These are phyloP conservation scores for Friedmanniomyces simplex DNA, from an alignment of 495 filamentous ascomycete species.

Conservation along the genomic window DNA sequence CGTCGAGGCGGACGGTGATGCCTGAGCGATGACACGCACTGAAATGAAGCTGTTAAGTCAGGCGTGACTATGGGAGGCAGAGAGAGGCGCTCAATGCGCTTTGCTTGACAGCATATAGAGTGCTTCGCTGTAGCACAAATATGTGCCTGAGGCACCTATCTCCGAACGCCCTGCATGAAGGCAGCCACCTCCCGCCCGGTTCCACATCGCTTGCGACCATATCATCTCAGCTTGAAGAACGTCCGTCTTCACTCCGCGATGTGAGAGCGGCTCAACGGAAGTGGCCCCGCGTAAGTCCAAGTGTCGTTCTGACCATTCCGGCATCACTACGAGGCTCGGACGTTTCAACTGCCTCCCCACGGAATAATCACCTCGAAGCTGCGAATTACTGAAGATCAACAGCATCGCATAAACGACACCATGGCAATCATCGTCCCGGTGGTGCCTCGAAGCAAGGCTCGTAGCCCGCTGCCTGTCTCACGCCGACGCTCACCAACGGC, in stretches of 20 bases:
- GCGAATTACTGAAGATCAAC: background rate
- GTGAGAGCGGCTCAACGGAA: background rate
- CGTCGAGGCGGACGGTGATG: constrained; percentile 11
- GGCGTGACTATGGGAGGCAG: no score
- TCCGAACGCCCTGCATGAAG: background rate
- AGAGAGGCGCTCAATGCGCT: no score
- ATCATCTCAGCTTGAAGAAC: background rate
- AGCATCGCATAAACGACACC: background rate
- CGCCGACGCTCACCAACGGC: background rate
- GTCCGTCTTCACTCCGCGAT: background rate
- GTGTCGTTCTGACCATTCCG: background rate
- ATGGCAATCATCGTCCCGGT: background rate
- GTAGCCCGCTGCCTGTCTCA: background rate
- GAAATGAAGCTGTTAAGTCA: background rate
- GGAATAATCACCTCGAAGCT: background rate
- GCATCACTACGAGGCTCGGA: background rate
- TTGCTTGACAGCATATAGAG: no score
- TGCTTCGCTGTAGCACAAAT: background rate
- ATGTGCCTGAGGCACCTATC: no score
- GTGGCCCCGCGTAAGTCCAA: background rate
- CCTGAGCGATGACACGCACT: background rate
- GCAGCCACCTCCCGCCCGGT: background rate
- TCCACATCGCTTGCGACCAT: background rate
- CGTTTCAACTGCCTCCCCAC: background rate
- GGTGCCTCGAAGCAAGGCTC: background rate